Conservation (phyloP, 1,284 basidiomycete species). For the Lentinula novae-zelandiae region DNA sequence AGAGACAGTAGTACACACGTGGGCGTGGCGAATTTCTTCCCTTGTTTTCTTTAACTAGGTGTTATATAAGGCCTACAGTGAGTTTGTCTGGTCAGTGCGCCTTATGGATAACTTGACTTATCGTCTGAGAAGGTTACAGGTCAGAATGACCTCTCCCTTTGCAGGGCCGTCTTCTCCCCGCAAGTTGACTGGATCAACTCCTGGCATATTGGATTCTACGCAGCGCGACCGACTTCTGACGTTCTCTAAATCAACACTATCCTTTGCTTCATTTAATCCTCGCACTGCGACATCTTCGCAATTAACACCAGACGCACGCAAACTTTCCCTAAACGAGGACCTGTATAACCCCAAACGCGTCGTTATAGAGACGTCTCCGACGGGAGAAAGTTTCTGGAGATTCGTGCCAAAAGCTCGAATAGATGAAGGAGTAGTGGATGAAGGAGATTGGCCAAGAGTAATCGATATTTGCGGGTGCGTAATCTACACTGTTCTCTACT, state of each 20-base stretch:
- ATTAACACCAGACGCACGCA: constrained; percentile 30
- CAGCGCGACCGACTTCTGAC: constrained; percentile 59
- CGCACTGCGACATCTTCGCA: constrained; percentile 47
- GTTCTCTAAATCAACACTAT: constrained; percentile 47
- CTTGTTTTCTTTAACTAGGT: background rate
- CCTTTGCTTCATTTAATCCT: constrained; percentile 69
- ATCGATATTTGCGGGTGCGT: constrained; percentile 68
- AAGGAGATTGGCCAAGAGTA: constrained; percentile 66
- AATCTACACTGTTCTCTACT: background rate
- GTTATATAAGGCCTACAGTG: background rate
- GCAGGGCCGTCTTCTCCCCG: constrained; percentile 9
- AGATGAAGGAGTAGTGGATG: constrained; percentile 52
- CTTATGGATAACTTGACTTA: background rate
- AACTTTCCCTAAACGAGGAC: constrained; percentile 41
- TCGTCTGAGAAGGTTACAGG: background rate
- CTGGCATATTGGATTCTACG: constrained; percentile 57
- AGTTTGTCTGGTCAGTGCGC: background rate
- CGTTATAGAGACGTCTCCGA: constrained; percentile 59
- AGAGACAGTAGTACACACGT: background rate
- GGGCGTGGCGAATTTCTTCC: background rate
- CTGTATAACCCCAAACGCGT: constrained; percentile 60
- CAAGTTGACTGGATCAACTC: constrained; percentile 33
- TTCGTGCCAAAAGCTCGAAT: constrained; percentile 67
- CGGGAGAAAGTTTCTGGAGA: constrained; percentile 58
- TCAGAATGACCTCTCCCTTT: constrained; percentile 9